Conservation (phyloP, 2,329 filamentous ascomycete species). For the Sporothrix curviconia region DNA sequence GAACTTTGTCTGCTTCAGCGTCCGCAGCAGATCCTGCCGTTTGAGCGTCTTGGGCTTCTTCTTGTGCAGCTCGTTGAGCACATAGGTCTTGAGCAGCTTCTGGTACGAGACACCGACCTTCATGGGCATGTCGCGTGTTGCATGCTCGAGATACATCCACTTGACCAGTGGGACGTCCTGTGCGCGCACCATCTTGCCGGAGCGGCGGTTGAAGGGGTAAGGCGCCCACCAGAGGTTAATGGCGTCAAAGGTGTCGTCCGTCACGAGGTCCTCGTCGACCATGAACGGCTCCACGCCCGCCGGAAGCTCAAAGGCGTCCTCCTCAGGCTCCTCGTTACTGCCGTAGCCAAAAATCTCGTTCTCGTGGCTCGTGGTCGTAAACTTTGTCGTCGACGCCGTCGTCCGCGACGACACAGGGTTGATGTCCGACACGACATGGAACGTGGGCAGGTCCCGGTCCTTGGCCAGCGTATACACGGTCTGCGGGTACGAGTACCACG, state of each 20-base stretch:
- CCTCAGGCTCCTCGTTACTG: constrained; percentile 65
- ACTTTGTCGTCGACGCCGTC: constrained; percentile 75
- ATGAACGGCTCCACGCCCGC: constrained; percentile 79
- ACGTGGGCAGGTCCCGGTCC: constrained; percentile 83
- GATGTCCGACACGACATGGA: constrained; percentile 96
- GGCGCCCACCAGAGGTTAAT: constrained; percentile 98
- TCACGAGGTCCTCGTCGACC: constrained; percentile 81
- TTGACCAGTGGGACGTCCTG: constrained; percentile 96
- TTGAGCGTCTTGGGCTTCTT: constrained; percentile 92
- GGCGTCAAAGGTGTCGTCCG: constrained; percentile 79
- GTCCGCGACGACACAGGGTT: constrained; percentile 88
- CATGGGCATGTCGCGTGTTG: constrained; percentile 77
- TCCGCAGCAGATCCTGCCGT: constrained; percentile 84
- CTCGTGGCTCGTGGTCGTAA: constrained; percentile 84
- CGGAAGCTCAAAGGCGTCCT: constrained; percentile 80
- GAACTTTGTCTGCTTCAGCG: constrained; percentile 93
- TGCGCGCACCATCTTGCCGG: constrained; percentile 90
- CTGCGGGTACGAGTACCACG: constrained; percentile 92
- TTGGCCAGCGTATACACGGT: constrained; percentile 84
- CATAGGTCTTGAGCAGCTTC: constrained; percentile 91
- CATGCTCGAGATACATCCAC: constrained; percentile 97
- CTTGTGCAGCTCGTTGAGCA: constrained; percentile 94
- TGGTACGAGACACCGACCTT: constrained; percentile 98
- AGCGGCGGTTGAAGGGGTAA: constrained; percentile 88
- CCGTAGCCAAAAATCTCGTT: constrained; percentile 85